These are phyloP conservation scores for Tolypocladium endophyticum DNA, from an alignment of 2,329 filamentous ascomycete species.

Conservation along the genomic window DNA sequence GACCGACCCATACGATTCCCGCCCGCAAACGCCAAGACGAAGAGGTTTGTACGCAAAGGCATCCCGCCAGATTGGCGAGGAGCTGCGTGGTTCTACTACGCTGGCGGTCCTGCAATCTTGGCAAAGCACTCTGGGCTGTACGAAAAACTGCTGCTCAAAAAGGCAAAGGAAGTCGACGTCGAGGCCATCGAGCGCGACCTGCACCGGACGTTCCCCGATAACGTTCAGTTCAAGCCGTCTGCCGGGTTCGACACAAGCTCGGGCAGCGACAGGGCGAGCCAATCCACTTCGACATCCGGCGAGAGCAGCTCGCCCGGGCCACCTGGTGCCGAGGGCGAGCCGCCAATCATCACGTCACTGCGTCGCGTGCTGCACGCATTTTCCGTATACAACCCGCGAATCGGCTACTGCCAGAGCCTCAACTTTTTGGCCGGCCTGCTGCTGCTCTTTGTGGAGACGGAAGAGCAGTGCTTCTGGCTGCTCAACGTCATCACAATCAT, in stretches of 20 bases:
- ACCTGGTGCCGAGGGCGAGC: conserved; percentile 43
- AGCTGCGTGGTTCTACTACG: conserved; percentile 96
- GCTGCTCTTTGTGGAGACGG: conserved; percentile 75
- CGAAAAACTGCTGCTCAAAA: conserved; percentile 52
- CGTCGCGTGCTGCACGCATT: conserved; percentile 84
- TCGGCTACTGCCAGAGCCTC: conserved; percentile 91
- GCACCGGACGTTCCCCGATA: conserved; percentile 90
- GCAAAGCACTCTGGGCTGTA: conserved; percentile 71
- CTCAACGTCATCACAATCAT: conserved; percentile 83
- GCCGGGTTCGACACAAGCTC: conserved; percentile 20
- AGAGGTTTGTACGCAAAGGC: conserved; percentile 84
- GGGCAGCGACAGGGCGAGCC: conserved; percentile 21
- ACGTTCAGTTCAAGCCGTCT: conserved; percentile 72
- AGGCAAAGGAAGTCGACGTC: conserved; percentile 60
- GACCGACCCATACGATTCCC: conserved; percentile 69
- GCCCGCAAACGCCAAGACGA: conserved; percentile 69
- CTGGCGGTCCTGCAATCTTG: conserved; percentile 71
- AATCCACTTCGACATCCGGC: conserved; percentile 23
- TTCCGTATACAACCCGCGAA: conserved; percentile 78
- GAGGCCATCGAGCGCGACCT: conserved; percentile 92
- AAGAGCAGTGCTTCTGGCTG: conserved; percentile 88
- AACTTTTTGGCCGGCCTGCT: conserved; percentile 90
- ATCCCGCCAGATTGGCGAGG: conserved; percentile 90
- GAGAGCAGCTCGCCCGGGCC: conserved; percentile 23
- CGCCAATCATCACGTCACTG: conserved; percentile 68